Evolutionary conservation across 2,329 filamentous ascomycete genomes (phyloP).

Genomic region (Pseudocercospora fuligena): DNA sequence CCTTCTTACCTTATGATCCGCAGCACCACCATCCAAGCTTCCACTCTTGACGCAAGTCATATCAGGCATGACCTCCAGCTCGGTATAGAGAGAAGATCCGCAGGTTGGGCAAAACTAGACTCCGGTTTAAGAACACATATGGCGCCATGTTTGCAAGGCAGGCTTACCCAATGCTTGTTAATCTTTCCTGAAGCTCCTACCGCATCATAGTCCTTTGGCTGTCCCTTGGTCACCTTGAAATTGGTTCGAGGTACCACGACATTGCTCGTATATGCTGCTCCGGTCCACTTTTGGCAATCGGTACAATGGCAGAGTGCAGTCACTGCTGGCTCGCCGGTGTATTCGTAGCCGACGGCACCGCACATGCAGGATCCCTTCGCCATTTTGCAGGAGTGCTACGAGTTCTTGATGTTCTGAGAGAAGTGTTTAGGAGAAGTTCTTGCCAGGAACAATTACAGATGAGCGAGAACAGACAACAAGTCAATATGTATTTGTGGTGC

Average conservation of each 20-base stretch:
- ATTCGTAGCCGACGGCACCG: conserved; percentile 36
- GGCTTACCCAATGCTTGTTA: conserved; percentile 55
- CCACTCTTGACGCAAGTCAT: conserved; percentile 59
- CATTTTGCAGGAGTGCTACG: conserved; percentile 20
- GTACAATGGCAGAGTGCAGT: conserved; percentile 53
- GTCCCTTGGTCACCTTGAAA: conserved; percentile 58
- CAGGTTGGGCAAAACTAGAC: conserved; percentile 56
- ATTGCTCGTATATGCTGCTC: conserved; percentile 61
- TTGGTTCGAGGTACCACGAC: conserved; percentile 53
- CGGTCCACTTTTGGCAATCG: conserved; percentile 62
- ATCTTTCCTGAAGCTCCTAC: conserved; percentile 57
- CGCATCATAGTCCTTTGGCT: conserved; percentile 54
- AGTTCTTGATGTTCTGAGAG: neutral
- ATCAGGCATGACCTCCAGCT: conserved; percentile 60
- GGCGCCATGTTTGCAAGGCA: neutral
- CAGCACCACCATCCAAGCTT: conserved; percentile 54
- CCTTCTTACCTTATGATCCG: conserved; percentile 40
- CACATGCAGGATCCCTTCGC: conserved; percentile 41
- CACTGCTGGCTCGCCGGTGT: conserved; percentile 34
- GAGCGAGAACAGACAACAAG: no score
- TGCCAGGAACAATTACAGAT: neutral
- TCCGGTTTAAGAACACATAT: neutral
- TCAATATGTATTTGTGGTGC: neutral
- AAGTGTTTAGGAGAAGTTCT: neutral
- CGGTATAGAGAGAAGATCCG: conserved; percentile 57